Conservation (phyloP, 176 grass and related monocot genomes). For the Carex cristatella region DNA sequence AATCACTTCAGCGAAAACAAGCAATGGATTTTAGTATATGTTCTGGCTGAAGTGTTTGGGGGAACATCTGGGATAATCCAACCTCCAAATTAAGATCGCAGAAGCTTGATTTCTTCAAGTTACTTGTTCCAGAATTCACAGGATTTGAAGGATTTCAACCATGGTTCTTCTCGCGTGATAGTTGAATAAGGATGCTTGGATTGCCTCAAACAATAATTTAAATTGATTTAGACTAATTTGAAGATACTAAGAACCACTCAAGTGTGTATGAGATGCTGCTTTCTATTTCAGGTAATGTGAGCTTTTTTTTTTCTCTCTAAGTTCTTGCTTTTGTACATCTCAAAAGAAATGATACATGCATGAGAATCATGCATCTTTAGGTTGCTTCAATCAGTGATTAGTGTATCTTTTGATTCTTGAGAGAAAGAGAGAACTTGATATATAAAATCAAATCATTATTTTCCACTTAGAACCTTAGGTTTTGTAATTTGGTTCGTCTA, state of each 20-base stretch:
- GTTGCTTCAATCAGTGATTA: not conserved
- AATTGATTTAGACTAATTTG: not conserved
- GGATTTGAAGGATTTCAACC: not conserved
- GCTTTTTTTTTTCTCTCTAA: not conserved
- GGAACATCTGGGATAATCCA: slow-evolving; percentile 2
- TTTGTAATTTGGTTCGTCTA: not conserved
- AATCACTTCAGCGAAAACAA: slow-evolving; percentile 8
- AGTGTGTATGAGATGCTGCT: not conserved
- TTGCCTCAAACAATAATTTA: not conserved
- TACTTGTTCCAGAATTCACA: not conserved
- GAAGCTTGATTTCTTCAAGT: not conserved
- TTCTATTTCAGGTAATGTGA: slow-evolving; percentile 1
- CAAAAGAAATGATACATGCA: not conserved
- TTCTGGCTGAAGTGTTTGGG: not conserved
- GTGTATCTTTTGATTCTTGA: not conserved
- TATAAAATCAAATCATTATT: not conserved
- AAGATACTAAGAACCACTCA: not conserved
- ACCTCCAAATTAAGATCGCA: not conserved
- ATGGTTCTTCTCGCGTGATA: not conserved
- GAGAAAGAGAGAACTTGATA: not conserved
- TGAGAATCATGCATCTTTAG: not conserved
- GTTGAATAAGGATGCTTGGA: not conserved
- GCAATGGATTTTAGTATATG: not conserved
- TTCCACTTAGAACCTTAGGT: not conserved
- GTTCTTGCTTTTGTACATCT: not conserved